Conservation (phyloP, 2,329 filamentous ascomycete genomes). For the Claviceps maximensis region DNA sequence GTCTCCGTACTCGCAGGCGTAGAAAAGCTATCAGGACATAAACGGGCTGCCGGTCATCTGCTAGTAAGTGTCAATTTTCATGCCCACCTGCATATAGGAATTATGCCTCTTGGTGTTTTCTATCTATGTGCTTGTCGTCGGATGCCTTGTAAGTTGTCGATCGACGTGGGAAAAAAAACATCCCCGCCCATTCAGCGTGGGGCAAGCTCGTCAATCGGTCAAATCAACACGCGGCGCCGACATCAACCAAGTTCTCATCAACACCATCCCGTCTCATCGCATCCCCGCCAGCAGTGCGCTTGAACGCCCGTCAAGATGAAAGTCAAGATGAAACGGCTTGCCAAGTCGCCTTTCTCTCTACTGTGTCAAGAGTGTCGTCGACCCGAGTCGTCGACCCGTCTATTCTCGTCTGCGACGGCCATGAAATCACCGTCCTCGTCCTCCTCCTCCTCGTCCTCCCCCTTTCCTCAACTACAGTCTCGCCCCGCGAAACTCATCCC, state of each 20-base stretch:
- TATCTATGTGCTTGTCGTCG: background rate
- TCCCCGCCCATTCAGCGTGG: background rate
- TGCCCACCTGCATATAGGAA: too few species aligned
- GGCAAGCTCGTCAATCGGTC: background rate
- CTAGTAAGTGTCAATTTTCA: too few species aligned
- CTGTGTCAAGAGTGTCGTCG: background rate
- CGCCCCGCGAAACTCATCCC: constrained; percentile 21
- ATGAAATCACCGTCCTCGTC: background rate
- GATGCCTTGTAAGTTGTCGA: too few species aligned
- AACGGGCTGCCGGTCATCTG: too few species aligned
- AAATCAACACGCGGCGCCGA: background rate
- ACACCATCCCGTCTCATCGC: background rate
- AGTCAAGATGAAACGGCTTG: background rate
- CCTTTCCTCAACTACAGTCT: background rate
- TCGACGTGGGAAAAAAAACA: too few species aligned
- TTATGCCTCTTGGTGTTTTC: too few species aligned
- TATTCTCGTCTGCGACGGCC: background rate
- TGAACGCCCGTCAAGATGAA: too few species aligned
- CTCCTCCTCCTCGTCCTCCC: background rate
- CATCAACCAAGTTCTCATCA: background rate
- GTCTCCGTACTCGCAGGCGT: too few species aligned
- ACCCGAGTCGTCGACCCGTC: background rate
- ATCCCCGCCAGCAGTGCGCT: too few species aligned
- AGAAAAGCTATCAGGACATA: too few species aligned
- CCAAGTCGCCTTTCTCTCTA: background rate